Evolutionary conservation across 106 monocot species (phyloP).

Genomic region (Iris macrosiphon): DNA sequence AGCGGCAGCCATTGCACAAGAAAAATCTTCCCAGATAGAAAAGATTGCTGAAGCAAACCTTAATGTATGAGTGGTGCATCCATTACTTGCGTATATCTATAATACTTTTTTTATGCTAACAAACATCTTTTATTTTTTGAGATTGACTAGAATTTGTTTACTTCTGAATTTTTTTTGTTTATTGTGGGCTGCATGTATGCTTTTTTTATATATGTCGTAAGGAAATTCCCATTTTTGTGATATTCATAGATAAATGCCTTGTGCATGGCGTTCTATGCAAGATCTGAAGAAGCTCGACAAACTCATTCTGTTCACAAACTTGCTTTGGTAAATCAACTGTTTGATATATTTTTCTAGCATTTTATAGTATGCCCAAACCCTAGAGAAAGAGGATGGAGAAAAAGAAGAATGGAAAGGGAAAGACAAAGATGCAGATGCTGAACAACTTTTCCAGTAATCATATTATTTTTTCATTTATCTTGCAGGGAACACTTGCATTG

Average conservation of each 20-base stretch:
- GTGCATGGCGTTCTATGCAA: constrained; percentile 98
- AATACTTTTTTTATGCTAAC: too few relatives aligned
- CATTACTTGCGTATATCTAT: constrained; percentile 1
- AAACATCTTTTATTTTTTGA: not conserved
- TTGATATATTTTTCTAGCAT: not conserved
- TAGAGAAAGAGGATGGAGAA: not conserved
- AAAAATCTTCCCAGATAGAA: constrained; percentile 87
- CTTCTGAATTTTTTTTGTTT: not conserved
- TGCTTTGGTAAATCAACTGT: constrained; percentile 57
- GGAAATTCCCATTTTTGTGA: not conserved
- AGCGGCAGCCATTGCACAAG: constrained; percentile 70
- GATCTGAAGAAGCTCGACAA: constrained; percentile 95
- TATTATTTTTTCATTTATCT: not conserved
- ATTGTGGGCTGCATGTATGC: too few relatives aligned
- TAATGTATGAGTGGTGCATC: constrained; percentile 36
- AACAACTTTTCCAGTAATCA: too few relatives aligned
- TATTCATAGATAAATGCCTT: constrained; percentile 76
- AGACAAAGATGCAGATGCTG: not conserved
- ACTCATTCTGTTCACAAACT: constrained; percentile 91
- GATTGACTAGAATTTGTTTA: not conserved
- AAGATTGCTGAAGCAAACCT: constrained; percentile 94
- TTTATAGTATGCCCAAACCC: too few relatives aligned
- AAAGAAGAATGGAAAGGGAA: not conserved
- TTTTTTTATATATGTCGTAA: too few relatives aligned
- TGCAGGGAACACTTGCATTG: constrained; percentile 74